These are phyloP conservation scores for Inonotus obliquus DNA, from an alignment of 1,284 basidiomycete species.

Conservation along the genomic window DNA sequence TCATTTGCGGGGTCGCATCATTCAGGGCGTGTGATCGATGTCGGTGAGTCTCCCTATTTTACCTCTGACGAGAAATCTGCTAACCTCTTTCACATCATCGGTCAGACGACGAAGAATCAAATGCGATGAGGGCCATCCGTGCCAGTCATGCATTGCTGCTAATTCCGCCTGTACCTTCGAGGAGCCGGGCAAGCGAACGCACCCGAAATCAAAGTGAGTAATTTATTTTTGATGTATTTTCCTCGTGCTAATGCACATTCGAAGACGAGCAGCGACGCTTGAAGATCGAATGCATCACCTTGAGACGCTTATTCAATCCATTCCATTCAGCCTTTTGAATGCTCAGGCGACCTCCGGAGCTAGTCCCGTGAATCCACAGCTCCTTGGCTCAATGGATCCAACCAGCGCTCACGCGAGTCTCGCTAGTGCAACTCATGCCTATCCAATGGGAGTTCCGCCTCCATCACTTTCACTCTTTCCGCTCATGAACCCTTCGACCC, in stretches of 20 bases:
- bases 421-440: conserved; percentile 40
- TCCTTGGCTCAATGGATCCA: conserved; percentile 20
- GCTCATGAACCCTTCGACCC: conserved; percentile 71
- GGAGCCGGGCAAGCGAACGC: conserved; percentile 76
- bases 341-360: conserved; percentile 24
- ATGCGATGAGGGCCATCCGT: conserved; percentile 81
- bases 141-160: conserved; percentile 74
- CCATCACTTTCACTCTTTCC: conserved; percentile 71
- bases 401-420: conserved; percentile 52
- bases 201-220: conserved; percentile 76
- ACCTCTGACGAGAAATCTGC: background rate
- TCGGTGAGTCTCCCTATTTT: conserved; percentile 44
- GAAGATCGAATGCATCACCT: conserved; percentile 83
- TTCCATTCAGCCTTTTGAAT: conserved; percentile 71
- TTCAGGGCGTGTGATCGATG: conserved; percentile 78
- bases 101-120: conserved; percentile 70
- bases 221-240: background rate
- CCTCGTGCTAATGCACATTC: background rate
- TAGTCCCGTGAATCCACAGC: conserved; percentile 30
- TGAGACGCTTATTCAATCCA: conserved; percentile 75
- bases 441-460: conserved; percentile 67
- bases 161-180: conserved; percentile 78
- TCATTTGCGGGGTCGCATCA: conserved; percentile 4
- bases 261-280: conserved; percentile 69
- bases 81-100: conserved; percentile 4